Evolutionary conservation across 2,329 filamentous ascomycete genomes (phyloP).

Genomic region (Ceratocystis alfenasii): DNA sequence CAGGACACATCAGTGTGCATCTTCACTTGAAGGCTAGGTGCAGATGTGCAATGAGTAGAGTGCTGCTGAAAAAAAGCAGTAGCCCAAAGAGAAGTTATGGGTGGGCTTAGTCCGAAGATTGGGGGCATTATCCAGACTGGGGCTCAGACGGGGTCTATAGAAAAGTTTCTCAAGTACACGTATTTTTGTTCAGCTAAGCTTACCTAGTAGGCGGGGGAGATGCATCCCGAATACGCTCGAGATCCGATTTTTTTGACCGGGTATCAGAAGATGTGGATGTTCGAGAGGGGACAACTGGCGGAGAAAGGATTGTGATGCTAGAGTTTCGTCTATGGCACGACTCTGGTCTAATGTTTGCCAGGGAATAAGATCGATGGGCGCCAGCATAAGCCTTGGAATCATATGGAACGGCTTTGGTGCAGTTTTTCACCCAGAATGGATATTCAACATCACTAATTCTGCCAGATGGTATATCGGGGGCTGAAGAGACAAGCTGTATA

Average conservation of each 20-base stretch:
- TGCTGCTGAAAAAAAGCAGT: too few relatives aligned
- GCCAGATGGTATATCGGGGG: conserved; percentile 9
- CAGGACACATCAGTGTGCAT: neutral
- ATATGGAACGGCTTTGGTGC: conserved; percentile 12
- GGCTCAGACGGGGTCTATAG: neutral
- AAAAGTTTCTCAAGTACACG: neutral
- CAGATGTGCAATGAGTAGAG: neutral
- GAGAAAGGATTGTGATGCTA: conserved; percentile 15
- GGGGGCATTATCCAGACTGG: neutral
- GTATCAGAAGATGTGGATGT: conserved; percentile 9
- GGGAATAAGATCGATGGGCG: conserved; percentile 14
- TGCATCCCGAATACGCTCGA: conserved; percentile 15
- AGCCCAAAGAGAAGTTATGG: too few relatives aligned
- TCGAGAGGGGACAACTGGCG: neutral
- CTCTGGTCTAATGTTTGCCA: conserved; percentile 17
- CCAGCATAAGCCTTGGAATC: conserved; percentile 15
- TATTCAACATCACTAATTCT: conserved; percentile 14
- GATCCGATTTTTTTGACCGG: conserved; percentile 14
- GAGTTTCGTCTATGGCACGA: conserved; percentile 15
- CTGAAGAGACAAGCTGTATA: conserved; percentile 10
- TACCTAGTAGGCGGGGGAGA: conserved; percentile 16
- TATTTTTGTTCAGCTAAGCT: neutral
- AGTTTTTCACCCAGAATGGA: conserved; percentile 14
- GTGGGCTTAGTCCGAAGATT: neutral
- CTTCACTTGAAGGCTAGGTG: neutral